Evolutionary conservation across 179 eudicot species (phyloP).

Genomic region (Heliamphora ciliata): DNA sequence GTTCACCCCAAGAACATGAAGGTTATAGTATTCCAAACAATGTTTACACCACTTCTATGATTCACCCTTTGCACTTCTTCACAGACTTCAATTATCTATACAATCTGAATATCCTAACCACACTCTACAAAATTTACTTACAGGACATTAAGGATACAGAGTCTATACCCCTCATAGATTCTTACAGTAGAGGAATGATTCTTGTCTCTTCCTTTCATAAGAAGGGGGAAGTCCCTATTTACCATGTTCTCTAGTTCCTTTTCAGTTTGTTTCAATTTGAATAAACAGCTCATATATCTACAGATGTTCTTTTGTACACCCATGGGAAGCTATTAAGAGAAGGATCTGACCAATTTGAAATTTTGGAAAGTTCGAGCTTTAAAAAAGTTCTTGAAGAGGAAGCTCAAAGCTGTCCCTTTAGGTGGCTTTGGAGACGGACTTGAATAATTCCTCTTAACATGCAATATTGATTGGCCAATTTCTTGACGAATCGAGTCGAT

Average conservation of each 20-base stretch:
- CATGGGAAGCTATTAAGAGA: slow-evolving; percentile 21
- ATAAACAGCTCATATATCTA: slow-evolving; percentile 12
- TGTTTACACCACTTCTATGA: not conserved
- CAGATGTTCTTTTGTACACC: slow-evolving; percentile 17
- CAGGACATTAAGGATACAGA: not conserved
- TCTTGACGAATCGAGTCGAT: slow-evolving; percentile 48
- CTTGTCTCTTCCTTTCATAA: slow-evolving; percentile 2
- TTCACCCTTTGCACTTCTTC: not conserved
- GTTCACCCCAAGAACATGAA: not conserved
- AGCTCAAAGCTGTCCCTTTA: slow-evolving; percentile 48
- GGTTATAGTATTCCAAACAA: not conserved
- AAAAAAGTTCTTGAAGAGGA: slow-evolving; percentile 56
- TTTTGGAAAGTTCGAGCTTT: slow-evolving; percentile 44
- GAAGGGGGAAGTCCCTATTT: slow-evolving; percentile 8
- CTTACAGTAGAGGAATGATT: slow-evolving; percentile 19
- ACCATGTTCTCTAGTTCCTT: slow-evolving; percentile 1
- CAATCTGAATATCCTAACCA: not conserved
- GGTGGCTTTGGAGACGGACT: slow-evolving; percentile 32
- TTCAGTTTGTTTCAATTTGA: not conserved
- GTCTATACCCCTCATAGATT: not conserved
- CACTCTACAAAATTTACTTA: slow-evolving; percentile 11
- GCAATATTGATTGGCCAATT: slow-evolving; percentile 51
- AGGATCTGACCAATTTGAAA: slow-evolving; percentile 29
- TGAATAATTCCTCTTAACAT: slow-evolving; percentile 40
- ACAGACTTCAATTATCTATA: not conserved